Conservation (phyloP, 305 asterid species). For the Solanum aculeatissimum region DNA sequence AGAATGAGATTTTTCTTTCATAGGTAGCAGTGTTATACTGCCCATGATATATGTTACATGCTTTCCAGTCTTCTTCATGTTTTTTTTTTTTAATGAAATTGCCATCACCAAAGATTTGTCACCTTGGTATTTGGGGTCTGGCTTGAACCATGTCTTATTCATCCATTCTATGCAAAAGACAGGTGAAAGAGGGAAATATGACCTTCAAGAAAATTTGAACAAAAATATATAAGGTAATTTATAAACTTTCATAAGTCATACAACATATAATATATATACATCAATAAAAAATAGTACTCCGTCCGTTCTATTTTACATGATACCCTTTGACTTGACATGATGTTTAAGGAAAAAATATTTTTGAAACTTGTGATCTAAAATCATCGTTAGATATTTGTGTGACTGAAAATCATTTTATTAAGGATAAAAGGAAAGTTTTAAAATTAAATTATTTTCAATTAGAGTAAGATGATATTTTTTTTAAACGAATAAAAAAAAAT, state of each 20-base stretch:
- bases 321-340: too few relatives aligned
- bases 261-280: neutral
- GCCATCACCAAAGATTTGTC: neutral
- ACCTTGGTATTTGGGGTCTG: neutral
- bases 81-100: neutral
- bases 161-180: neutral
- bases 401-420: too few relatives aligned
- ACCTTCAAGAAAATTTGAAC: neutral
- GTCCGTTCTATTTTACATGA: too few relatives aligned
- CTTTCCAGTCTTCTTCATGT: neutral
- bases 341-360: too few relatives aligned
- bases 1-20: neutral
- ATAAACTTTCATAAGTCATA: neutral
- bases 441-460: too few relatives aligned
- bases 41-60: neutral
- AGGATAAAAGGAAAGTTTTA: too few relatives aligned
- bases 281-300: too few relatives aligned
- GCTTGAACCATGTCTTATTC: neutral
- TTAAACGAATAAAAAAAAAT: too few relatives aligned
- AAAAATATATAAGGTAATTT: neutral
- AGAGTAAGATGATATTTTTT: too few relatives aligned
- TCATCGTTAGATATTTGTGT: too few relatives aligned
- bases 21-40: neutral
- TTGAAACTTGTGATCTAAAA: too few relatives aligned
- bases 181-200: neutral